Conservation (phyloP, 768 basidiomycete species). For the Xerocomellus dryophilus region DNA sequence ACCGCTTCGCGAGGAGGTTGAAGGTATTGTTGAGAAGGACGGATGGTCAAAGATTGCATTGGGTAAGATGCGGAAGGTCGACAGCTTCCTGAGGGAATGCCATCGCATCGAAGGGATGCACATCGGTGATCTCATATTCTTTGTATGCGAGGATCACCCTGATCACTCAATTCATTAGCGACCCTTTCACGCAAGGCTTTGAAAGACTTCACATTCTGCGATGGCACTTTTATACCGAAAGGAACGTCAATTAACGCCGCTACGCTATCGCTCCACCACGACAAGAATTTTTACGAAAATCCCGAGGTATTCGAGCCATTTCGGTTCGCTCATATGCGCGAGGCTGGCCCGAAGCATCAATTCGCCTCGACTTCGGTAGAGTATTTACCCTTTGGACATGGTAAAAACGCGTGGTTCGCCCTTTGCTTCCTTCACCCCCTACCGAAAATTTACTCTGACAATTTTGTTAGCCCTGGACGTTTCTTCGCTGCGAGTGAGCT, state of each 20-base stretch:
- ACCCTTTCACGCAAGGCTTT: conserved; percentile 32
- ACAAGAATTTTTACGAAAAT: conserved; percentile 28
- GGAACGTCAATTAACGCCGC: conserved; percentile 29
- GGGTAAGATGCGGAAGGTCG: conserved; percentile 34
- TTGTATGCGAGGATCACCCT: conserved; percentile 16
- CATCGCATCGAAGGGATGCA: conserved; percentile 3
- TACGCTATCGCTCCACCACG: conserved; percentile 18
- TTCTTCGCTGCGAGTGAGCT: conserved; percentile 10
- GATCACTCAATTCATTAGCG: conserved; percentile 13
- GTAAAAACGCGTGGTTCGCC: conserved; percentile 13
- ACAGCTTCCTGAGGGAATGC: conserved; percentile 34
- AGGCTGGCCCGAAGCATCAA: conserved; percentile 31
- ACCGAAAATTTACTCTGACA: not conserved
- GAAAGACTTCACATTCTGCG: conserved; percentile 35
- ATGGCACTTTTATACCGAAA: conserved; percentile 38
- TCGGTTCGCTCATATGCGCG: conserved; percentile 20
- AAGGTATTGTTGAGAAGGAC: not conserved
- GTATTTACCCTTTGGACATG: conserved; percentile 38
- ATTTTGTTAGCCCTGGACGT: conserved; percentile 11
- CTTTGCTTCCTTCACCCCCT: too few relatives aligned
- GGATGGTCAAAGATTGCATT: conserved; percentile 13
- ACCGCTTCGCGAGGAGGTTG: conserved; percentile 30
- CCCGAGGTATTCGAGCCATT: conserved; percentile 7
- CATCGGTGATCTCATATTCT: conserved; percentile 27
- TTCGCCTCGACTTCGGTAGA: conserved; percentile 32